These are phyloP conservation scores for Exophiala calicioides DNA, from an alignment of 2,329 filamentous ascomycete species.

Conservation along the genomic window DNA sequence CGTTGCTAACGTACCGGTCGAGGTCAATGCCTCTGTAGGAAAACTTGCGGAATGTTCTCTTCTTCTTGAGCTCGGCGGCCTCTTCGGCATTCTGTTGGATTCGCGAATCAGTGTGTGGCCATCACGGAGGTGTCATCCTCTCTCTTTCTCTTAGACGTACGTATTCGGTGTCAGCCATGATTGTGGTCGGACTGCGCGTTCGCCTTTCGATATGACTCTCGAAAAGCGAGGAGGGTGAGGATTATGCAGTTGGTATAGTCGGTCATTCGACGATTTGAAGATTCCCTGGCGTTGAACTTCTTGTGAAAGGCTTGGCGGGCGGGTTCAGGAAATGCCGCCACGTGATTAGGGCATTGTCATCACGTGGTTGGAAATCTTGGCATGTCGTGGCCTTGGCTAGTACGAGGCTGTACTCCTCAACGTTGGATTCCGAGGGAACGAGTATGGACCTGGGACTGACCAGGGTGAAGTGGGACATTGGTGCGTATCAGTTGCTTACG, in stretches of 20 bases:
- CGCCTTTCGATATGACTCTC: conserved; percentile 47
- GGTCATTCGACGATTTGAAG: conserved; percentile 10
- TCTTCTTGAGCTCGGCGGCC: conserved; percentile 99
- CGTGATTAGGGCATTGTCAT: conserved; percentile 10
- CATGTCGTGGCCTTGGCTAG: too few species aligned
- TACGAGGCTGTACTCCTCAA: too few species aligned
- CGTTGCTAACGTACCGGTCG: conserved; percentile 76
- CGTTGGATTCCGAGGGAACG: too few species aligned
- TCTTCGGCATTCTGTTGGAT: conserved; percentile 81
- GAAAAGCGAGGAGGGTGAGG: conserved; percentile 48
- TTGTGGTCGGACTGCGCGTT: conserved; percentile 55
- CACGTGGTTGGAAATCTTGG: conserved; percentile 25
- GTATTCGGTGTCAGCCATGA: conserved; percentile 87
- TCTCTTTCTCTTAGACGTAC: conserved; percentile 57
- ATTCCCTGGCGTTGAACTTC: conserved; percentile 9
- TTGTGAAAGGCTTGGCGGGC: too few species aligned
- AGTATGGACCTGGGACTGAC: too few species aligned
- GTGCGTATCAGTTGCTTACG: too few species aligned
- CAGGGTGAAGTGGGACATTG: too few species aligned
- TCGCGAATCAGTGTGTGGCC: conserved; percentile 20
- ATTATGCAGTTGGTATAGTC: conserved; percentile 27
- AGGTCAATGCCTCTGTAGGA: conserved; percentile 99
- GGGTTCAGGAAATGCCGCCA: too few species aligned
- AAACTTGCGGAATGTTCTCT: conserved; percentile 99
- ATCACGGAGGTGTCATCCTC: background rate